These are phyloP conservation scores for Torulaspora indica DNA, from an alignment of 805 yeast genomes.

Conservation along the genomic window DNA sequence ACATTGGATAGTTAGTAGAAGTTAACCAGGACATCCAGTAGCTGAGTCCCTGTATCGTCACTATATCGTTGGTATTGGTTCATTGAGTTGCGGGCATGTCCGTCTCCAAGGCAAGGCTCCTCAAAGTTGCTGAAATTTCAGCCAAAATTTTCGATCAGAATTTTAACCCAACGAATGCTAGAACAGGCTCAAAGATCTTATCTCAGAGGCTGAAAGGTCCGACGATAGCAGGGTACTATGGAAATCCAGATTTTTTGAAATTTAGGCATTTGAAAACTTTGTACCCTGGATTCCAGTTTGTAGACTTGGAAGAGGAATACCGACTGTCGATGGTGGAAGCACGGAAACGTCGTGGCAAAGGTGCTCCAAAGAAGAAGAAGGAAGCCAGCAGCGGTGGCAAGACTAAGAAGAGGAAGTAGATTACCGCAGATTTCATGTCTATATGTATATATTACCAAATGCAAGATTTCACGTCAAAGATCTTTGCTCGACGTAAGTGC, in stretches of 20 bases:
- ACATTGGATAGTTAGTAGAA: too few relatives aligned
- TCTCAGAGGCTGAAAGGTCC: slow-evolving; percentile 69
- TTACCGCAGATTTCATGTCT: slow-evolving; percentile 5
- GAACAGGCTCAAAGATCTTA: slow-evolving; percentile 72
- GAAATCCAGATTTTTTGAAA: slow-evolving; percentile 64
- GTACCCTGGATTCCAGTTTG: slow-evolving; percentile 47
- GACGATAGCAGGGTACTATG: slow-evolving; percentile 64
- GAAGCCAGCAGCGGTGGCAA: slow-evolving; percentile 39
- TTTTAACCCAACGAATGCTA: slow-evolving; percentile 58
- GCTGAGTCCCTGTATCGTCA: too few relatives aligned
- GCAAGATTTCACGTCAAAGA: neutral
- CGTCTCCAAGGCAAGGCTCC: slow-evolving; percentile 43
- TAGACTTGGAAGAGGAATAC: slow-evolving; percentile 65
- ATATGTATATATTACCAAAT: slow-evolving; percentile 8
- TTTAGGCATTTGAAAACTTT: slow-evolving; percentile 54
- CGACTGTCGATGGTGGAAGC: slow-evolving; percentile 59
- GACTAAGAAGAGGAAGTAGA: slow-evolving; percentile 37
- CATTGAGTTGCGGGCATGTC: slow-evolving; percentile 26
- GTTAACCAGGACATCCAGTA: too few relatives aligned
- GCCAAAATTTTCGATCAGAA: slow-evolving; percentile 64
- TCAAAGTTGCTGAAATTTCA: slow-evolving; percentile 53
- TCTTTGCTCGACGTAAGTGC: neutral
- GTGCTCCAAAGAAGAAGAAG: slow-evolving; percentile 75
- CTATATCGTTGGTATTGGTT: too few relatives aligned
- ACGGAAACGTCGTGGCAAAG: slow-evolving; percentile 81